Evolutionary conservation across 371 early-diverging fungal genomes (phyloP).

Genomic region (Basidiobolus meristosporus): DNA sequence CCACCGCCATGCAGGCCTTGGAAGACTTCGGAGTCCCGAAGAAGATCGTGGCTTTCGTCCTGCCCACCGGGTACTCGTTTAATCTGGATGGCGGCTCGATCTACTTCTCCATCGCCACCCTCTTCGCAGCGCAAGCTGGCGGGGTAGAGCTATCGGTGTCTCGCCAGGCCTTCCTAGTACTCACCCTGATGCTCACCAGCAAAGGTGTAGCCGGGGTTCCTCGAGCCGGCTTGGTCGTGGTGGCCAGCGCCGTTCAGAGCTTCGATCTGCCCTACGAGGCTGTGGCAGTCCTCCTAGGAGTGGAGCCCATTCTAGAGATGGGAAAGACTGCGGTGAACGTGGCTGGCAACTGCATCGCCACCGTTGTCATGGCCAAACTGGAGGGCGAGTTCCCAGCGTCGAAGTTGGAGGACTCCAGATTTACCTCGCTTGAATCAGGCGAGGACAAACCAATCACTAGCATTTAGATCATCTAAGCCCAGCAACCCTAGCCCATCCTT

Average conservation of each 20-base stretch:
- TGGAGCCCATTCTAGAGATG: conserved; percentile 68
- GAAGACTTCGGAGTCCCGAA: conserved; percentile 47
- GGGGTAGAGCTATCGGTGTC: conserved; percentile 25
- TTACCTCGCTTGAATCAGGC: too few species aligned
- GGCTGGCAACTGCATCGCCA: conserved; percentile 52
- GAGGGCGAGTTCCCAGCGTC: conserved; percentile 36
- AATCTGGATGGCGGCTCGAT: conserved; percentile 65
- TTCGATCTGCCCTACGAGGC: conserved; percentile 35
- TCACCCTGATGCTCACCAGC: conserved; percentile 47
- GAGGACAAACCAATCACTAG: neutral
- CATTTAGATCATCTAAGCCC: too few species aligned
- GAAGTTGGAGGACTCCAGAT: too few species aligned
- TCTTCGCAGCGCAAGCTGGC: conserved; percentile 44
- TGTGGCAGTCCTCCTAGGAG: conserved; percentile 36
- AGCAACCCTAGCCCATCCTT: too few species aligned
- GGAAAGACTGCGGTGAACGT: conserved; percentile 51
- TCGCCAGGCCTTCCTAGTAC: conserved; percentile 45
- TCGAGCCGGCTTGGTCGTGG: conserved; percentile 41
- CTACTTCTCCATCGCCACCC: conserved; percentile 38
- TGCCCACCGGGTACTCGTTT: conserved; percentile 63
- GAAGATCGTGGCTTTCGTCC: conserved; percentile 45
- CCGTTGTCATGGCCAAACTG: conserved; percentile 42
- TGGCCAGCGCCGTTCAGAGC: conserved; percentile 22
- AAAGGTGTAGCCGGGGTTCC: conserved; percentile 71
- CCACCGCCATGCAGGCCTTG: conserved; percentile 56